Conservation (phyloP, 2,329 filamentous ascomycete species). For the Colletotrichum sp. region DNA sequence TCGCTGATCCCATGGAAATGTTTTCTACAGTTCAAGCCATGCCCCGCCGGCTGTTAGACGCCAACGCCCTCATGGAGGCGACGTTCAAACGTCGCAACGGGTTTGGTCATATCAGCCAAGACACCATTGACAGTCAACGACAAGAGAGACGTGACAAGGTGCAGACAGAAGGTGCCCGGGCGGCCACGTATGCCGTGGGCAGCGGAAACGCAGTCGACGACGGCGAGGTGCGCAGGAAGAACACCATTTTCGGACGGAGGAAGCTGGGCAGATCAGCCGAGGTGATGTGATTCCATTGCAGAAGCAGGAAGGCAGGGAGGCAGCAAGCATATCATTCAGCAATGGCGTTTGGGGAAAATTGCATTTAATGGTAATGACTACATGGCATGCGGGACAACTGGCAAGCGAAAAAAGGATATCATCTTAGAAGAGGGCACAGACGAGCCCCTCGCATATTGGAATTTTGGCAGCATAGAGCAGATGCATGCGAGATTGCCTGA, state of each 20-base stretch:
- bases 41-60: slow-evolving; percentile 81
- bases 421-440: background rate
- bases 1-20: slow-evolving; percentile 90
- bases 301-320: background rate
- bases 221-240: slow-evolving; percentile 42
- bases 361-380: slow-evolving; percentile 27
- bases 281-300: background rate
- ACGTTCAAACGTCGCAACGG: slow-evolving; percentile 83
- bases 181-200: slow-evolving; percentile 27
- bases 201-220: slow-evolving; percentile 39
- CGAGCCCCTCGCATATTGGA: background rate
- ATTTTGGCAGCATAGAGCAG: background rate
- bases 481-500: background rate
- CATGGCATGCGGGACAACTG: slow-evolving; percentile 16
- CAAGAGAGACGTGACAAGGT: slow-evolving; percentile 67
- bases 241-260: slow-evolving; percentile 51
- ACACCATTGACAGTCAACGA: slow-evolving; percentile 78
- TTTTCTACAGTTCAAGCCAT: slow-evolving; percentile 93
- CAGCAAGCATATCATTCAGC: slow-evolving; percentile 16
- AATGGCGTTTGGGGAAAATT: slow-evolving; percentile 17
- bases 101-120: slow-evolving; percentile 82
- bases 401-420: slow-evolving; percentile 6
- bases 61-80: slow-evolving; percentile 80
- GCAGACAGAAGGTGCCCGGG: slow-evolving; percentile 42
- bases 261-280: slow-evolving; percentile 30